A percentile compares a stretch with the other conserved stretches of the same genome.
Conservation (phyloP, 768 basidiomycete species). For the Xanthoconium purpureum region DNA sequence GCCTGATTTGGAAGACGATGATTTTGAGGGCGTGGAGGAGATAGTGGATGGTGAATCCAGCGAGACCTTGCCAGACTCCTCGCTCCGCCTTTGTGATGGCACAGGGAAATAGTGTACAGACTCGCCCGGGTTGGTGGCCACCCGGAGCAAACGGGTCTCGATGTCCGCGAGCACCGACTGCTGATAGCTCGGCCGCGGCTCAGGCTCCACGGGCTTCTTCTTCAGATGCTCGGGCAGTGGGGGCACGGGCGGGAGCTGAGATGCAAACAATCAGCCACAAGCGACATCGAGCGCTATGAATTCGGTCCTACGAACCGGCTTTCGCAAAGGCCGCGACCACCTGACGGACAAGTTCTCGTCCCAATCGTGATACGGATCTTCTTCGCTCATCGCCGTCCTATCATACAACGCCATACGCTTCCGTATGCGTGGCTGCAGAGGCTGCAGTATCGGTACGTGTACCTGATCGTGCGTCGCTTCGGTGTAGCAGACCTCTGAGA, state of each 20-base stretch:
- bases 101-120: constrained; percentile 36
- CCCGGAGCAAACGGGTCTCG: constrained; percentile 29
- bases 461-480: constrained; percentile 36
- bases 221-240: constrained; percentile 28
- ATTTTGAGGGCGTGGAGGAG: constrained; percentile 21
- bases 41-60: constrained; percentile 27
- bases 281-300: neutral
- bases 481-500: constrained; percentile 42
- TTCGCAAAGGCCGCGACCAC: constrained; percentile 3
- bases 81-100: constrained; percentile 31
- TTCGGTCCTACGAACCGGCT: constrained; percentile 19
- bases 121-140: constrained; percentile 24
- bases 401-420: constrained; percentile 27
- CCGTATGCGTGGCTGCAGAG: constrained; percentile 34
- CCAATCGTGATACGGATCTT: constrained; percentile 36
- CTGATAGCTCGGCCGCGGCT: constrained; percentile 27
- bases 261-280: neutral
- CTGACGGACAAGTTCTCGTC: constrained; percentile 35
- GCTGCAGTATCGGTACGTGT: constrained; percentile 29
- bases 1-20: constrained; percentile 19
- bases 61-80: constrained; percentile 25
- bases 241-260: constrained; percentile 25
- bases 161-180: constrained; percentile 31
- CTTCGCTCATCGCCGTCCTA: constrained; percentile 34
- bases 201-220: constrained; percentile 12